Base-by-base conservation (phyloP, 306 rosid species). In the Cicer cuneatum region DNA sequence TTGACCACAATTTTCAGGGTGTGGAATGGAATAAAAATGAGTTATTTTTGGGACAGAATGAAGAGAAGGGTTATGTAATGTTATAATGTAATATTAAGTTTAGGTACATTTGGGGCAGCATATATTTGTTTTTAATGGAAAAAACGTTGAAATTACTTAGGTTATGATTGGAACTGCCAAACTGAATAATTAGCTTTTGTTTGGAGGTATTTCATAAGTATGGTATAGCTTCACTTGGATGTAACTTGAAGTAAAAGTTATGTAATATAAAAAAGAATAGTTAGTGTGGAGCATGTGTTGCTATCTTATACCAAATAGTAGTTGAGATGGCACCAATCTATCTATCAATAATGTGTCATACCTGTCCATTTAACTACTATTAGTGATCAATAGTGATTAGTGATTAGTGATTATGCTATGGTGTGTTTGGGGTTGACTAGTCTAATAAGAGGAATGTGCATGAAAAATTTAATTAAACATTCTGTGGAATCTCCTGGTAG, bases 231-330 rank as follows among this genome's bases (percentile, higher is more conserved):
- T 86, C 66, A 66, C 57, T 66, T 88, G 79, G 95, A 42, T 86
- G 92, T 87, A 45, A 72, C 98, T 94, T 94, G 71, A 91, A 88
- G 97, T 78, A 59, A 91, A 94, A 91, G 94, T 70, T 85, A 88
- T 76, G 66, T 72, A 71, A 49, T 10, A 68, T 42, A 49, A 10
- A 71, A 56, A 19, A 39, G 60, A 57, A 43, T 16, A 51, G 53
- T 6, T 49, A 39, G 56, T 4, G 74, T 40, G 76, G 85, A 78
- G 74, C 82, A 64, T 70, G 62, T 35, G 90, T 85, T 78, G 85
- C 81, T 76, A 42, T 83, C 87, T 53, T 58, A 56, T 76, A 91
- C 96, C 97, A 83, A 87, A 90, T 82, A 67, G 91, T 85, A 54
- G 97, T 87, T 90, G 93, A 80, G 88, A 85, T 87, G 88, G 87